These are phyloP conservation scores for Teratosphaeria gauchensis DNA, from an alignment of 2,329 filamentous ascomycete species.

Conservation along the genomic window DNA sequence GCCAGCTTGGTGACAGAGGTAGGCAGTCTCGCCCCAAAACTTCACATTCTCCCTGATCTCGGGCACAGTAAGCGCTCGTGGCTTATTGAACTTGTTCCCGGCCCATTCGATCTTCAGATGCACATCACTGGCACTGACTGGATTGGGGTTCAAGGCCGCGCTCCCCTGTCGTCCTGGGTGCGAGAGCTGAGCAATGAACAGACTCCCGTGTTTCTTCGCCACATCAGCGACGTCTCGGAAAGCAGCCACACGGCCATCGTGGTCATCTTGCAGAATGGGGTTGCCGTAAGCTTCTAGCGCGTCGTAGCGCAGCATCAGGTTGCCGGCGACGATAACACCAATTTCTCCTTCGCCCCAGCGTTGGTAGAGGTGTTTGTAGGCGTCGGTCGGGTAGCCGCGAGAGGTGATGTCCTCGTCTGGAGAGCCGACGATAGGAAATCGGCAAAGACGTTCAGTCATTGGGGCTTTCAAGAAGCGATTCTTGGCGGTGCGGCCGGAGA, in stretches of 20 bases:
- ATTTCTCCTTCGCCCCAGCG: conserved; percentile 23
- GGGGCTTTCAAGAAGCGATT: conserved; percentile 22
- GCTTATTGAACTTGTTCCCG: conserved; percentile 21
- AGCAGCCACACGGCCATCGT: conserved; percentile 16
- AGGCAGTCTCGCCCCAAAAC: conserved; percentile 17
- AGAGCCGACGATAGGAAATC: conserved; percentile 14
- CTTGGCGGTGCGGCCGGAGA: conserved; percentile 18
- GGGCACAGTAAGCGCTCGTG: conserved; percentile 14
- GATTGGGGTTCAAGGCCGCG: conserved; percentile 20
- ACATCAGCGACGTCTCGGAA: conserved; percentile 14
- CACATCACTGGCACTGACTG: conserved; percentile 22
- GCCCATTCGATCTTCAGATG: conserved; percentile 20
- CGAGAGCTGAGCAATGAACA: conserved; percentile 22
- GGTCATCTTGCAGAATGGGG: conserved; percentile 19
- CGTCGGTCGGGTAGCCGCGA: conserved; percentile 19
- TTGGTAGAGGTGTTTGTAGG: conserved; percentile 18
- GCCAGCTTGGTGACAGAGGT: conserved; percentile 12
- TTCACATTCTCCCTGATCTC: conserved; percentile 22
- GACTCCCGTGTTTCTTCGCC: conserved; percentile 17
- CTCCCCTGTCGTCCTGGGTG: conserved; percentile 23
- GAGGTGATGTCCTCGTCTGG: conserved; percentile 11
- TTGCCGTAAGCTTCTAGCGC: conserved; percentile 24
- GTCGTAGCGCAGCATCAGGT: conserved; percentile 23
- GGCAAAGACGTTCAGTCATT: conserved; percentile 24
- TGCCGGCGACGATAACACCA: conserved; percentile 22